These are phyloP conservation scores for Cladophialophora bantiana DNA, from an alignment of 2,329 filamentous ascomycete species.

Conservation along the genomic window DNA sequence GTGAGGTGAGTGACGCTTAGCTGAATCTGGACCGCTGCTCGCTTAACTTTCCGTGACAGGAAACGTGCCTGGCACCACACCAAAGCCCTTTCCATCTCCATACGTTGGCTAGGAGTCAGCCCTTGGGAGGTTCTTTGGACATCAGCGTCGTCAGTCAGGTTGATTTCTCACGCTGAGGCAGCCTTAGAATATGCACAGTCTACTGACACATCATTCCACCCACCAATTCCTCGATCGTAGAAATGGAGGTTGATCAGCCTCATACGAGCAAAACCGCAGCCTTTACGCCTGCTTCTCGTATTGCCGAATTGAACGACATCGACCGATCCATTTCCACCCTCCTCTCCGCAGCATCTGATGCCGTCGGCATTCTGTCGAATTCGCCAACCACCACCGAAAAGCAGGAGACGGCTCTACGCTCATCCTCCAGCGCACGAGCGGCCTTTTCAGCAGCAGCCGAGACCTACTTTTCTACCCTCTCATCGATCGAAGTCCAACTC, in stretches of 20 bases:
- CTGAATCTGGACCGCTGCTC: neutral
- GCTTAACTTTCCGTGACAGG: neutral
- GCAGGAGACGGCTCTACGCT: slow-evolving; percentile 23
- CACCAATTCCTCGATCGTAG: neutral
- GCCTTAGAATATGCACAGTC: slow-evolving; percentile 1
- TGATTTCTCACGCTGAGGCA: neutral
- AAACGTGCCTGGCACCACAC: neutral
- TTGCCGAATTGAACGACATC: slow-evolving; percentile 79
- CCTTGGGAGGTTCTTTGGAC: neutral
- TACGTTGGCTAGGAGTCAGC: neutral
- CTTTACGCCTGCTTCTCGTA: slow-evolving; percentile 70
- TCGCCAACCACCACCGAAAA: slow-evolving; percentile 28
- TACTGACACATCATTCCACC: neutral
- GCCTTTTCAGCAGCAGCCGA: slow-evolving; percentile 60
- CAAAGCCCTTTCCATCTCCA: neutral
- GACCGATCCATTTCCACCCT: slow-evolving; percentile 61
- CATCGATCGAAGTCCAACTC: slow-evolving; percentile 75
- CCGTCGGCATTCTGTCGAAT: slow-evolving; percentile 69
- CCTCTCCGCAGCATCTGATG: slow-evolving; percentile 65
- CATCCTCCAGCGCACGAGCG: slow-evolving; percentile 22
- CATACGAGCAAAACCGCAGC: neutral
- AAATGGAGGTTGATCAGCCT: slow-evolving; percentile 29
- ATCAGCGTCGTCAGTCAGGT: neutral
- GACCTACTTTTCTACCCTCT: slow-evolving; percentile 75
- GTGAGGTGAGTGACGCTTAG: neutral